A percentile compares a stretch with the other conserved stretches of the same genome.
Conservation (phyloP, 2,329 filamentous ascomycete species). For the Arachnomyces sp. region DNA sequence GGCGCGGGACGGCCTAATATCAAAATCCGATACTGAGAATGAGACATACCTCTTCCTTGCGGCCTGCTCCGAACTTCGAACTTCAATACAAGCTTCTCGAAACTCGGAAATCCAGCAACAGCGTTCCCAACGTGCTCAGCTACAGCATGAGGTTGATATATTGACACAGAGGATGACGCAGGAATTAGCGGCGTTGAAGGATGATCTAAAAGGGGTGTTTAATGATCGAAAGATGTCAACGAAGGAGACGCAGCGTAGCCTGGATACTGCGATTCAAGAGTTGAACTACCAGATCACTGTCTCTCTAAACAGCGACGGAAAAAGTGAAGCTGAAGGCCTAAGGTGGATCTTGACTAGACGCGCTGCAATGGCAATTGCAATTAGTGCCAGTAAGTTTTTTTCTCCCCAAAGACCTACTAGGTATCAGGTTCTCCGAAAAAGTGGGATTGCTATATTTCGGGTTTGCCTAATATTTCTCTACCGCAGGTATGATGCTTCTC, state of each 20-base stretch:
- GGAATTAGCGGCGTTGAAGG: conserved; percentile 71
- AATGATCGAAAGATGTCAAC: conserved; percentile 93
- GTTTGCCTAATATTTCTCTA: background rate
- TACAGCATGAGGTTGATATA: conserved; percentile 96
- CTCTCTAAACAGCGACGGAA: conserved; percentile 76
- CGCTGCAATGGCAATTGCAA: conserved; percentile 52
- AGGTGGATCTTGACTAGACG: conserved; percentile 71
- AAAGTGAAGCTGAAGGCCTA: conserved; percentile 83
- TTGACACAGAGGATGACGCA: conserved; percentile 75
- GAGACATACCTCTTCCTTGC: conserved; percentile 90
- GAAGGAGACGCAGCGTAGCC: conserved; percentile 73
- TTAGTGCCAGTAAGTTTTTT: conserved; percentile 38
- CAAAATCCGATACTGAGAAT: conserved; percentile 89
- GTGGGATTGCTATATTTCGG: too few relatives aligned
- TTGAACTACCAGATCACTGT: conserved; percentile 96
- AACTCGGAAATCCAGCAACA: conserved; percentile 71
- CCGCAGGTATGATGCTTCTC: conserved; percentile 39
- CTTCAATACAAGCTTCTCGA: conserved; percentile 72
- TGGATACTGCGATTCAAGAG: conserved; percentile 85
- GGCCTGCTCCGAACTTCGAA: conserved; percentile 82
- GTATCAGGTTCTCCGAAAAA: too few relatives aligned
- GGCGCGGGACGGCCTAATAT: conserved; percentile 71
- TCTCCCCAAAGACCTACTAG: background rate
- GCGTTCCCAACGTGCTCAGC: conserved; percentile 69
- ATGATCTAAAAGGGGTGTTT: conserved; percentile 91